phyloP scores from a whole-genome alignment of 305 asterid genomes.

The Fraxinus platypoda region DNA sequence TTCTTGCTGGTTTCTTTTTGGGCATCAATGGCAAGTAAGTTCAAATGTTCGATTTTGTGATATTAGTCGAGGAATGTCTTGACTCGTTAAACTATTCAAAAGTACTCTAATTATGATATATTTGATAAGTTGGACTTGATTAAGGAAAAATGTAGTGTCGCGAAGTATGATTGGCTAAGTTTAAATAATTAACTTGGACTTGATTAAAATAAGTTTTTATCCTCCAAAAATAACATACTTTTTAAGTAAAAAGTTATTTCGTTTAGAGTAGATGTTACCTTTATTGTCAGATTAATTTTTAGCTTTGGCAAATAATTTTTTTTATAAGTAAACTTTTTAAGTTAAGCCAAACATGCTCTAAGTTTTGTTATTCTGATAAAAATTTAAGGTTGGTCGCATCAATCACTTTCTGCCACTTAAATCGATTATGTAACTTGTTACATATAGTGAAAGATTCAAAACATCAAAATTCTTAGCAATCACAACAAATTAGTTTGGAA shows the following conservation, averaged over 20 bases:
- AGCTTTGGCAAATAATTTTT: neutral
- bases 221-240: neutral
- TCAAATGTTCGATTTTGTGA: neutral
- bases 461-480: neutral
- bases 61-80: neutral
- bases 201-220: neutral
- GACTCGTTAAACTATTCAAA: neutral
- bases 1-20: conserved; percentile 56
- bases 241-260: neutral
- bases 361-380: neutral
- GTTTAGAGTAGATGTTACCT: neutral
- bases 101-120: neutral
- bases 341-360: neutral
- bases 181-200: neutral
- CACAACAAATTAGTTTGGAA: neutral
- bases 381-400: neutral
- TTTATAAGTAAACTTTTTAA: neutral
- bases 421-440: neutral
- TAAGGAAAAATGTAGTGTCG: neutral
- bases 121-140: neutral
- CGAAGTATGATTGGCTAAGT: neutral
- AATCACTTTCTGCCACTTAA: neutral
- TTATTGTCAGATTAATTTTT: neutral
- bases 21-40: conserved; percentile 65
- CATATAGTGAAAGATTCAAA: neutral